Evolutionary conservation across 306 rosid species (phyloP), one percentile per base, ranked within the genome.

Genomic region (Quercus glauca): DNA sequence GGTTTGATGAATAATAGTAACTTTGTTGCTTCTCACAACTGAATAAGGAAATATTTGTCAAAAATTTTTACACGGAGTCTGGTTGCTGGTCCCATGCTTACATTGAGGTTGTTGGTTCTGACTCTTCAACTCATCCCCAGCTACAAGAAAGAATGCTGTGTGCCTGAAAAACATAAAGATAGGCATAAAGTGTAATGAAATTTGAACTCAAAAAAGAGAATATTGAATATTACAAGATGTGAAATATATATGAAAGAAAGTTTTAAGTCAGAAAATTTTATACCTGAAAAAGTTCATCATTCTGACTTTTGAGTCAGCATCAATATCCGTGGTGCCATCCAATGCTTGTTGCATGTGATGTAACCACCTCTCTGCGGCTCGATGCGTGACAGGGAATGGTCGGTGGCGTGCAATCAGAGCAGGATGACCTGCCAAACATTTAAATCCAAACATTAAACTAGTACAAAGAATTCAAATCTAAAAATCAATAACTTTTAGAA

Each of bases 91-190:
- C 31, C 82, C 90, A 86, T 88, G 81, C 86, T 88, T 89, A 79
- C 93, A 88, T 21, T 84, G 85, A 33, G 78, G 26, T 65, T 75
- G 88, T 63, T 74, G 79, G 83, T 75, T 83, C 64, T 84, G 95
- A 83, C 82, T 85, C 90, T 89, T 91, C 76, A 82, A 76, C 71
- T 89, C 86, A 80, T 91, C 83, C 26, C 98, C 98, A 33, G 98
- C 96, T 80, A 92, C 97, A 33, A 95, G 90, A 84, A 95, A 92
- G 81, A 88, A 92, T 37, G 97, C 94, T 12, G 99, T 92, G 89
- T 91, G 95, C 86, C 97, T 90, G 82, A 80, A 77, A 75, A 72
- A 78, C 12, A 75, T 56, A 68, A 55, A 61, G 6, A 76, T 21
- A 26, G 33, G 71, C 28, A 17, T 33, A 4, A 25, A 23, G 4